Base-by-base conservation (phyloP, 768 basidiomycete genomes). In the Termitomyces sp. region DNA sequence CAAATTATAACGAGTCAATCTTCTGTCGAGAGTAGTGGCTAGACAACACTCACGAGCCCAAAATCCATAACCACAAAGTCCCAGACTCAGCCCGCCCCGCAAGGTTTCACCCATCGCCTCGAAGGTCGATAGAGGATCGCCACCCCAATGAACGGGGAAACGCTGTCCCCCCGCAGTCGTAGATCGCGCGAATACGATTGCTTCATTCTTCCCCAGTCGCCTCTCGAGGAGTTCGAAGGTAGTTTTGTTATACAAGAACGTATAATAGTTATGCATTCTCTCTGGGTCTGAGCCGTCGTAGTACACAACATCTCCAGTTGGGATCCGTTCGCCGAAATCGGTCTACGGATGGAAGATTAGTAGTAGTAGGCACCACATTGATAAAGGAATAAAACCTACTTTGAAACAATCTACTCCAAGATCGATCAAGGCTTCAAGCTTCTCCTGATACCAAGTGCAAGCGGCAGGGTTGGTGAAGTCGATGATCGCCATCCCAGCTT, bases 31-130 rank as follows among this genome's bases (percentile, higher is more conserved):
- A 7, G 11, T 13, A 47, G 22, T 7, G 11, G 32, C 15, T 18
- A 31, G 20, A 20, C 18, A 4, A 27, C 35, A 61, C 64, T 51
- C 41, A 67, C 66, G 75, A 16, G 73, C 72, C 71, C 73, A 74
- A 61, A 70, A 78, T 2, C 72, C 73, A 59, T 76, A 80, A 0
- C 78, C 78, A 46, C 73, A 74, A 18, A 70, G 59, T 1, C 73
- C 72, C 43, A 80, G 63, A 45, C 71, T 72, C 38, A 80, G 56
- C 7, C 70, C 68, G 25, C 78, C 78, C n/a, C 77, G 66, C 36
- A 79, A 61, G 11, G 74, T 73, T 65, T 80, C 78, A 0, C 74
- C 75, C 78, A 80, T 80, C 7, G 76, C 78, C 52, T 76, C 75
- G 56, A 70, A 78, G 1, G 75, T 75, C 12, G 70, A 70, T 66